A percentile compares a stretch with the other conserved stretches of the same genome.
Conservation (phyloP, 2,329 filamentous ascomycete species). For the Botrytis medusae region DNA sequence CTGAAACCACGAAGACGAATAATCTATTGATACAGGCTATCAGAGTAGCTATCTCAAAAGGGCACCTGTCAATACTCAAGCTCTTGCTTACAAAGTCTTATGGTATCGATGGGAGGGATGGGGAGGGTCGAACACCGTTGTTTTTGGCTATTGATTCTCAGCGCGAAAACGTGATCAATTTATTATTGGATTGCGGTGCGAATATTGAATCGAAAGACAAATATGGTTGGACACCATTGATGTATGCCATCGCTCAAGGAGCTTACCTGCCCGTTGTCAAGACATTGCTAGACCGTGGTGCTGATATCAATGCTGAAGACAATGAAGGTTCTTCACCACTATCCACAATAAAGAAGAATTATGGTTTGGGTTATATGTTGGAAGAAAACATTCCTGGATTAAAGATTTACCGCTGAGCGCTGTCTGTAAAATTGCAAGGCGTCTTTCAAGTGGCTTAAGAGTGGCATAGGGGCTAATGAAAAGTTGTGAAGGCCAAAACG, state of each 20-base stretch:
- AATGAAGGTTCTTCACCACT: background rate
- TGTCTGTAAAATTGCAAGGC: accelerated
- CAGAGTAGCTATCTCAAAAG: background rate
- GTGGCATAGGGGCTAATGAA: background rate
- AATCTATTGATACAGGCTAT: constrained; percentile 11
- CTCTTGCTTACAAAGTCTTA: constrained; percentile 22
- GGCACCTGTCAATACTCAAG: constrained; percentile 22
- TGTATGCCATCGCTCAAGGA: background rate
- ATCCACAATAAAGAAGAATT: background rate
- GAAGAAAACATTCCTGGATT: background rate
- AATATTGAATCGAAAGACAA: constrained; percentile 18
- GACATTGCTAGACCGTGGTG: background rate
- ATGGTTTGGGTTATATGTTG: constrained; percentile 23
- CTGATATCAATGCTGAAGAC: constrained; percentile 27
- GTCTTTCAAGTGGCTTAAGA: background rate
- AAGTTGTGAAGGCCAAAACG: background rate
- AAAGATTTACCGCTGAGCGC: background rate
- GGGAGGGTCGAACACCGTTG: background rate
- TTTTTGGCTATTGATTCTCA: background rate
- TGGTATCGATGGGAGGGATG: background rate
- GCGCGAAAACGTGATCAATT: background rate
- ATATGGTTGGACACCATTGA: constrained; percentile 31
- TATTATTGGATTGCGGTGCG: background rate
- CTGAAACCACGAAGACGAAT: too few relatives aligned
- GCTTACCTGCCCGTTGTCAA: background rate